phyloP scores from a whole-genome alignment of 331 rosid species.

The Malus hybrid region DNA sequence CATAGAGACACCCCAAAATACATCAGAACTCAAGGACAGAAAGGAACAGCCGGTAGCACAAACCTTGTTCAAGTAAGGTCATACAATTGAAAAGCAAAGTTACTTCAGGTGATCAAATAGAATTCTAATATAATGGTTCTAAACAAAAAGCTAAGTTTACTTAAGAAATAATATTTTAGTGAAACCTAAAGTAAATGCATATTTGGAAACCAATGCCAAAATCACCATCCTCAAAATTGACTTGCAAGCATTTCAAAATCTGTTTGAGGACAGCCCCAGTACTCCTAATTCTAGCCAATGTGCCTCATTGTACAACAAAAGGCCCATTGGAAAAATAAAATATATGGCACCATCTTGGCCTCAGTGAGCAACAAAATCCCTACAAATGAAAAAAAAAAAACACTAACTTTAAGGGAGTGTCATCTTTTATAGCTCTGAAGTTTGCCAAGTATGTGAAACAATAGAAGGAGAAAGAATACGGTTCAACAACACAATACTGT shows the following conservation, averaged over 20 bases:
- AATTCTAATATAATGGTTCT: neutral
- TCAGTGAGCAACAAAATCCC: neutral
- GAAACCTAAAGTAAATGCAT: neutral
- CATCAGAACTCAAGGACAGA: neutral
- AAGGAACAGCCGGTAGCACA: neutral
- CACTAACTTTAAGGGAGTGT: neutral
- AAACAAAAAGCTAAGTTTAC: neutral
- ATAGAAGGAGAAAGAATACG: neutral
- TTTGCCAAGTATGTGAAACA: neutral
- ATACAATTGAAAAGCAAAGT: neutral
- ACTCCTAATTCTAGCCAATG: neutral
- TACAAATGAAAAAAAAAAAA: neutral
- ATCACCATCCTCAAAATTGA: neutral
- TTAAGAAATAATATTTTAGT: neutral
- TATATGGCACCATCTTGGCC: neutral
- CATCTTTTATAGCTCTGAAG: neutral
- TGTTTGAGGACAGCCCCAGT: neutral
- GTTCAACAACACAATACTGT: neutral
- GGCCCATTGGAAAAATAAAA: neutral
- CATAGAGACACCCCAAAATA: neutral
- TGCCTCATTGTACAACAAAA: neutral
- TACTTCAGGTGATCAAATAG: neutral
- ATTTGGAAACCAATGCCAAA: neutral
- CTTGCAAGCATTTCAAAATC: neutral
- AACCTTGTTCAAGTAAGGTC: neutral